A percentile compares a stretch with the other conserved stretches of the same genome.
These are phyloP conservation scores for Lactarius trivialis DNA, from an alignment of 768 basidiomycete genomes.

Conservation along the genomic window DNA sequence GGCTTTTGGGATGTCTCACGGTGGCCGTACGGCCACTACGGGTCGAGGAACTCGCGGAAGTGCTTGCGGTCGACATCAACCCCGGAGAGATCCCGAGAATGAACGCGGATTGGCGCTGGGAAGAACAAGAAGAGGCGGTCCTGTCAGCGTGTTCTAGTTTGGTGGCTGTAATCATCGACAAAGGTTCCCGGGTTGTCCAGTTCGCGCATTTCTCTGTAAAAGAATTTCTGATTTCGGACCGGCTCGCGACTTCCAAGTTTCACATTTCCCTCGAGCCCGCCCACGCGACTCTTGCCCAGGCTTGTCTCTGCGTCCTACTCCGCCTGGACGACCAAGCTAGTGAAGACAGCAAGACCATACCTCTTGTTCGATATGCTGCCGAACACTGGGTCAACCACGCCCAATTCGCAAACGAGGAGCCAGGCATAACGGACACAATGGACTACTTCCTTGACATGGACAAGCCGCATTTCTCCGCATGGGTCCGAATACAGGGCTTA, in stretches of 20 bases:
- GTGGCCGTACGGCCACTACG: not conserved
- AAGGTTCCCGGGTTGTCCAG: not conserved
- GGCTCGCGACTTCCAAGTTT: not conserved
- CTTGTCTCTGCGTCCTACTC: slow-evolving; percentile 1
- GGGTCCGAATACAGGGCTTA: slow-evolving; percentile 2
- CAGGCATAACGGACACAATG: not conserved
- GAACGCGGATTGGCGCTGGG: no score
- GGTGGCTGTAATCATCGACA: no score
- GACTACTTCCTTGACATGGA: not conserved
- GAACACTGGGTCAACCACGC: not conserved
- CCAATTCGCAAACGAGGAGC: not conserved
- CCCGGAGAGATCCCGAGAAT: not conserved
- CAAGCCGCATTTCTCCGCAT: not conserved
- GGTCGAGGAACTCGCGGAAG: not conserved
- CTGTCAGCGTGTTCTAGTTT: no score
- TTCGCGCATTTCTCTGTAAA: not conserved
- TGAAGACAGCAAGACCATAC: not conserved
- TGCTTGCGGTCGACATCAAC: not conserved
- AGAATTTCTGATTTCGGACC: not conserved
- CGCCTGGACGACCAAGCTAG: not conserved
- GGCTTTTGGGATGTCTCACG: not conserved
- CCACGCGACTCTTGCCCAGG: not conserved
- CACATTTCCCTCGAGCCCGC: not conserved
- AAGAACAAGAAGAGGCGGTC: not conserved
- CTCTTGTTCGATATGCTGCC: not conserved